These are phyloP conservation scores for Phaffomyces antillensis DNA, from an alignment of 805 yeast species.

Conservation along the genomic window DNA sequence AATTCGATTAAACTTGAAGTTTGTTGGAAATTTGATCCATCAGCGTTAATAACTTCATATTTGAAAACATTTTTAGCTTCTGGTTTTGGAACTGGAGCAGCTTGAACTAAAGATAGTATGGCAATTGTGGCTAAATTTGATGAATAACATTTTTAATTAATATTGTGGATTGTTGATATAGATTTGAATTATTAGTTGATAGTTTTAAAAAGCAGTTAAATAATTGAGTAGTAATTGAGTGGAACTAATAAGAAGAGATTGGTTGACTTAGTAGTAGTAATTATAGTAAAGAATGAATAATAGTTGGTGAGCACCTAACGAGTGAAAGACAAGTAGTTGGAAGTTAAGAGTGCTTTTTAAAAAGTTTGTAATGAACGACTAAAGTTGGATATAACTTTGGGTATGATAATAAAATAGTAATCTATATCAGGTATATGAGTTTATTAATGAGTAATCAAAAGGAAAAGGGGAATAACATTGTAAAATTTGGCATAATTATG, in stretches of 20 bases:
- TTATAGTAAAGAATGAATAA: constrained; percentile 11
- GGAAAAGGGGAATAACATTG: too few relatives aligned
- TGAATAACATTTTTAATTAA: constrained; percentile 16
- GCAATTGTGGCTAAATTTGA: constrained; percentile 17
- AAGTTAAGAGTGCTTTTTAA: constrained; percentile 3
- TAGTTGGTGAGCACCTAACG: constrained; percentile 18
- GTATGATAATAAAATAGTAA: not conserved
- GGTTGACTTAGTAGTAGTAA: not conserved
- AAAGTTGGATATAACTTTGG: constrained; percentile 17
- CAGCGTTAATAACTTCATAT: constrained; percentile 23
- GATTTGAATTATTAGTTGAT: not conserved
- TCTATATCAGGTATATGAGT: not conserved
- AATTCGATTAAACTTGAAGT: constrained; percentile 14
- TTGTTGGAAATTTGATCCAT: constrained; percentile 21
- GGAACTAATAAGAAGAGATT: not conserved
- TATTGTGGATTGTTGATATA: not conserved
- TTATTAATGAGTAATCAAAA: too few relatives aligned
- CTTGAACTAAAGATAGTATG: constrained; percentile 12
- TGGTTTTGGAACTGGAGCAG: constrained; percentile 18
- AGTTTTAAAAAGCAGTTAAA: not conserved
- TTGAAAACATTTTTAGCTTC: constrained; percentile 13
- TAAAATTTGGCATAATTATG: too few relatives aligned
- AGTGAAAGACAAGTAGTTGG: constrained; percentile 20
- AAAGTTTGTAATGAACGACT: constrained; percentile 17
- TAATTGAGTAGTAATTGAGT: not conserved